Base-by-base conservation (phyloP, 2,329 filamentous ascomycete genomes). In the Venturia nashicola region DNA sequence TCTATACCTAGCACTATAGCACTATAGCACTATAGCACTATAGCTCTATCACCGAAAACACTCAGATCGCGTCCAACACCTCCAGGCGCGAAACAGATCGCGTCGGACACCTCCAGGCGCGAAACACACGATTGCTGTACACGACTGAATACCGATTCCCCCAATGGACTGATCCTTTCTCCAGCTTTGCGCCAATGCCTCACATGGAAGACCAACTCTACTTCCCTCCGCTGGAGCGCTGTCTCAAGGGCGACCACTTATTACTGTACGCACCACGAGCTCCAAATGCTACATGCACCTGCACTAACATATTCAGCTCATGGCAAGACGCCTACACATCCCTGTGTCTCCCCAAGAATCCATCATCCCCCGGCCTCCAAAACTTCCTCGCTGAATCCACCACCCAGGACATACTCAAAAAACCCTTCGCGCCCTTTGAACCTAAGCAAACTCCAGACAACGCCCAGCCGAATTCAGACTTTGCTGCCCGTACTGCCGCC, bases 221-320 rank as follows among this genome's bases (percentile, higher is more conserved):
- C 78, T 89, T 95, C 72, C 90, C 92, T 72, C 85, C 91, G 72
- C 82, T 97, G 76, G 88, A 91, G 76, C 86, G 89, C 73, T 95
- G 90, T 78, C 82, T 97, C 71, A 87, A 84, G 70, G 90, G 90
- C 77, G 86, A 93, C 75, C 83, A 84, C 71, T 83, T 88, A 73
- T 81, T 97, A 71, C 82, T 96, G 89, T 96, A 82, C 74, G 86
- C 81, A 67, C 62, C 63, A 57, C 4, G 55, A n/a, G n/a, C 60
- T 61, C 20, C 39, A 46, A 34, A 39, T n/a, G 5, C 36, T 57
- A 34, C 11, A 48, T 57, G 23, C 14, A 18, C 9, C 57, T 60
- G 59, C 32, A 40, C 61, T 27, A 55, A 61, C 70, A 65, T 72
- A 77, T 77, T 65, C 80, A 93, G 79, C 72, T 84, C 81, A 67